These are phyloP conservation scores for Spergularia bocconei DNA, from an alignment of 148 eudicot species.

Conservation along the genomic window DNA sequence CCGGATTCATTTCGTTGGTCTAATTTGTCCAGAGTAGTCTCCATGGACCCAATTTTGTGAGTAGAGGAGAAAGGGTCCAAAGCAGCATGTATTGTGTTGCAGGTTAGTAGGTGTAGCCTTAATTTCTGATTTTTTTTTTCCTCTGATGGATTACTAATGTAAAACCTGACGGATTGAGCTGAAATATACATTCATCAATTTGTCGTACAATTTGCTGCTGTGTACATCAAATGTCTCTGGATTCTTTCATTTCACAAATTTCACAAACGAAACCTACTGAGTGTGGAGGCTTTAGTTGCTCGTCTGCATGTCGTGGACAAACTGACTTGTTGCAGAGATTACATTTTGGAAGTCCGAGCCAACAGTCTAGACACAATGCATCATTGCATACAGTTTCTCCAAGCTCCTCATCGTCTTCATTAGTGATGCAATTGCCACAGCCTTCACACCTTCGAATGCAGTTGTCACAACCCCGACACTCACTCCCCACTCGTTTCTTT, in stretches of 20 bases:
- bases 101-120: conserved; percentile 3
- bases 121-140: not conserved
- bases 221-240: not conserved
- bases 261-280: conserved; percentile 47
- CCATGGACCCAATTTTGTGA: conserved; percentile 31
- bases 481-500: not conserved
- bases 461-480: conserved; percentile 52
- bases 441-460: conserved; percentile 73
- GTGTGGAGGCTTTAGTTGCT: not conserved
- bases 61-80: conserved; percentile 27
- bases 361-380: conserved; percentile 52
- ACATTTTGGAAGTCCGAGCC: conserved; percentile 69
- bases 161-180: conserved; percentile 6
- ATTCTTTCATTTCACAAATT: conserved; percentile 36
- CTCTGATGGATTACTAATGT: not conserved
- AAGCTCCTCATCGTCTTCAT: conserved; percentile 33
- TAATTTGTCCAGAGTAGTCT: conserved; percentile 8
- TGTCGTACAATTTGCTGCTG: not conserved
- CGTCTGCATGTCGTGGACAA: conserved; percentile 45
- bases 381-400: conserved; percentile 56
- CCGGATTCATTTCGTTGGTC: conserved; percentile 9
- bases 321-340: conserved; percentile 64
- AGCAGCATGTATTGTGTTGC: conserved; percentile 5
- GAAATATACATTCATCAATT: not conserved
- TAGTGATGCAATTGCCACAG: conserved; percentile 50